Evolutionary conservation across 2,329 filamentous ascomycete genomes (phyloP).

Genomic region (Penicillium sp.): DNA sequence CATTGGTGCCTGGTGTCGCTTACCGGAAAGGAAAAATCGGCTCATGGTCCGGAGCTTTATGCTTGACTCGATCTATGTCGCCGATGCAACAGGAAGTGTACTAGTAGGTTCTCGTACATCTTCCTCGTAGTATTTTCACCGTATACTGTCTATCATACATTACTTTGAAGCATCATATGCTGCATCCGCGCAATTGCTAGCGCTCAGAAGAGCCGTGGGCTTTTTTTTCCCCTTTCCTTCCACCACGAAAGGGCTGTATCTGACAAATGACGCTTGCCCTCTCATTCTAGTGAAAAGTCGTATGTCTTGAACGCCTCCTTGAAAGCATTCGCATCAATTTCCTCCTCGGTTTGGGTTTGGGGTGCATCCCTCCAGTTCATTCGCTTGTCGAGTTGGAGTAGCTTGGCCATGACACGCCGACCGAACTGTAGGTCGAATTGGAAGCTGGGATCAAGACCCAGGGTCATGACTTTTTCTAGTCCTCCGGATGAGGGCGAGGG

Average conservation of each 20-base stretch:
- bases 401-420: constrained; percentile 77
- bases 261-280: neutral
- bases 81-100: no score
- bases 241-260: neutral
- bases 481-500: constrained; percentile 26
- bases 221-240: no score
- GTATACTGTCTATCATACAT: neutral
- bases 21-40: no score
- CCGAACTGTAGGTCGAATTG: constrained; percentile 90
- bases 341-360: constrained; percentile 73
- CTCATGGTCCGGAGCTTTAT: no score
- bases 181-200: no score
- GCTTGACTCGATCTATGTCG: no score
- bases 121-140: no score
- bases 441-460: constrained; percentile 64
- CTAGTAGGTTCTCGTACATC: no score
- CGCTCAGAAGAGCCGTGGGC: no score
- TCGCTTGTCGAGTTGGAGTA: constrained; percentile 73
- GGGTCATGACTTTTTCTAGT: constrained; percentile 63
- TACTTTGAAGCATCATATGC: neutral
- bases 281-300: constrained; percentile 63
- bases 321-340: constrained; percentile 68
- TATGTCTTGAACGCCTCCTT: constrained; percentile 75
- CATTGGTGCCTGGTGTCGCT: no score
- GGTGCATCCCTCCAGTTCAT: constrained; percentile 77